Conservation (phyloP, 169 alveolate genomes). For the Plasmodium inui region DNA sequence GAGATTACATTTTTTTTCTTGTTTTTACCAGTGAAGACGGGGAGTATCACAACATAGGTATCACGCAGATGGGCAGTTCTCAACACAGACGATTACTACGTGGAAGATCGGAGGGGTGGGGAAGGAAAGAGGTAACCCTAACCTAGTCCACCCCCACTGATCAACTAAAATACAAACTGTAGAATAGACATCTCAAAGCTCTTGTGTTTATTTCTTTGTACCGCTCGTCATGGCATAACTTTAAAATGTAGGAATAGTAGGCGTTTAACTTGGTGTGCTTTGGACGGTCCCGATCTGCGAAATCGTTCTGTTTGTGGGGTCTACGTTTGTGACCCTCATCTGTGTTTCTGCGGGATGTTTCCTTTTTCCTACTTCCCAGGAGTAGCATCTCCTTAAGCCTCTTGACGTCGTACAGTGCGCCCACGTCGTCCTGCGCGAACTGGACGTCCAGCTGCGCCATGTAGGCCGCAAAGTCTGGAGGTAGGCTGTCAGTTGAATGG, state of each 20-base stretch:
- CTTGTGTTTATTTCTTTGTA: conserved; percentile 61
- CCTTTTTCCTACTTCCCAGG: neutral
- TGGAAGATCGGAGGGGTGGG: neutral
- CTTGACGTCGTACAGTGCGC: neutral
- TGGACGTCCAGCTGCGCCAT: neutral
- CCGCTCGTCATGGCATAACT: conserved; percentile 30
- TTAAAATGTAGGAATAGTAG: conserved; percentile 34
- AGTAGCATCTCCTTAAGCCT: neutral
- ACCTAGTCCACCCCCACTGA: neutral
- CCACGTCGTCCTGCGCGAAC: neutral
- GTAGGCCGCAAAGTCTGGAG: neutral
- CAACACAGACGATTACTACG: neutral
- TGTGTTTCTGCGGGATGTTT: neutral
- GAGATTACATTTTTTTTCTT: neutral
- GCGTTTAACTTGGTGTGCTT: neutral
- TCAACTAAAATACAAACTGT: conserved; percentile 17
- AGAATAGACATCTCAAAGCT: conserved; percentile 38
- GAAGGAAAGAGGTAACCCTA: neutral
- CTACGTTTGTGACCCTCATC: neutral
- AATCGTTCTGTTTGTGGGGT: too few relatives aligned
- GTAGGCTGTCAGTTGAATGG: neutral
- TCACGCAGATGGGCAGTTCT: neutral
- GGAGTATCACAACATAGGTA: neutral
- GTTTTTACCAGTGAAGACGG: neutral
- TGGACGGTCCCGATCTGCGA: neutral